Base-by-base conservation (phyloP, 2,329 filamentous ascomycete genomes). In the Alternaria sp. region DNA sequence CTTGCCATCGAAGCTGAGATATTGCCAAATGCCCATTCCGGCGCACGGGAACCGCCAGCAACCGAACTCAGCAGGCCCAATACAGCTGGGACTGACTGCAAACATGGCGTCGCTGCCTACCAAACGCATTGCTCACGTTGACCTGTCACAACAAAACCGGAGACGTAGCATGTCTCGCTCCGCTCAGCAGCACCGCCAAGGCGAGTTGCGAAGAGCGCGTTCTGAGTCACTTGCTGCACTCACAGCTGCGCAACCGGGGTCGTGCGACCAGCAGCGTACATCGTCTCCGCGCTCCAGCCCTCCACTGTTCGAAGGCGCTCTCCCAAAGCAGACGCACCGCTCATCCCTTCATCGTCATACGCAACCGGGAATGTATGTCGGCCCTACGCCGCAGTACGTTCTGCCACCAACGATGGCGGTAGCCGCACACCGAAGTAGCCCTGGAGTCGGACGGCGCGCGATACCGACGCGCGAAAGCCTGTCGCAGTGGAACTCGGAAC, bases 401-500 rank as follows among this genome's bases (percentile, higher is more conserved):
- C 0, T 21, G 17, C 40, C 40, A 1, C 13, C n/a, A 0, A 3
- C 17, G 5, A 1, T 43, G 5, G 15, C 7, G n/a, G n/a, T n/a
- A n/a, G 4, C 25, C 21, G 5, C 23, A 19, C 44, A n/a, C 8
- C 51, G 4, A 36, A 15, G 30, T 5, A 36, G 3, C 13, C 19
- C 12, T 11, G 15, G 11, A 2, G 7, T 23, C 7, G 56, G 55
- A 8, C 52, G 60, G 26, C 64, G 66, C 25, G 43, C 64, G 3
- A 19, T 74, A 17, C 69, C 69, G 4, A 59, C 52, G 21, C 64
- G 70, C 25, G 73, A 76, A 54, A 65, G 58, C 26, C 46, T 73
- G 6, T 62, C 65, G 19, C 67, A 68, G 30, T 73, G 71, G 71
- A 77, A 75, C 57, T 50, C 52, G 6, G 73, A 77, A 44, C 67